Evolutionary conservation across 2,329 filamentous ascomycete genomes (phyloP).

Genomic region (Fusarium marasasianum): DNA sequence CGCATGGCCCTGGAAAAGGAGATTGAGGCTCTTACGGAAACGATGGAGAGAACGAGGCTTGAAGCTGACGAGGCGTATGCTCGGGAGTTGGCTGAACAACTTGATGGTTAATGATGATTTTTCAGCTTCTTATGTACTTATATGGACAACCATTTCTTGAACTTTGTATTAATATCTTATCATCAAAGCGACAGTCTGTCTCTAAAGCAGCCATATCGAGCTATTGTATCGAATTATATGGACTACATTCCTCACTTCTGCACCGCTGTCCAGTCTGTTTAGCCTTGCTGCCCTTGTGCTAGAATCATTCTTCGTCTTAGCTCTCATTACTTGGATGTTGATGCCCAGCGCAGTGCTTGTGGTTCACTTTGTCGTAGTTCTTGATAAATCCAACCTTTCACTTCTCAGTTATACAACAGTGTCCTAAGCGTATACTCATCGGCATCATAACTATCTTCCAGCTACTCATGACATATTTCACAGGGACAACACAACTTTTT

Average conservation of each 20-base stretch:
- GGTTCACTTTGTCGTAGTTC: not conserved
- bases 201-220: not conserved
- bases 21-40: constrained; percentile 51
- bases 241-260: not conserved
- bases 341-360: not conserved
- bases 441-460: not conserved
- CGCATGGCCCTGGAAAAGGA: constrained; percentile 45
- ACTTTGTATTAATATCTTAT: not conserved
- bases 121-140: not conserved
- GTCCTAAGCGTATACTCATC: not conserved
- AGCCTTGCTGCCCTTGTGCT: too few species aligned
- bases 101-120: not conserved
- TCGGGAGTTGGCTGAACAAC: constrained; percentile 49
- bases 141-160: not conserved
- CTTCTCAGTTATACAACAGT: not conserved
- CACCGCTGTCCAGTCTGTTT: not conserved
- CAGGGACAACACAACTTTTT: constrained; percentile 26
- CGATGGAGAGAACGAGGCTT: constrained; percentile 51
- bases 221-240: not conserved
- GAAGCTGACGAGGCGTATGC: constrained; percentile 61
- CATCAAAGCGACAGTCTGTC: not conserved
- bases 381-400: not conserved
- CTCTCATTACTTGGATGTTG: not conserved
- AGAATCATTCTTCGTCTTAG: not conserved
- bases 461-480: constrained; percentile 23